Evolutionary conservation across 108 stramenopile species (phyloP).

Genomic region (Ochromonas danica): DNA sequence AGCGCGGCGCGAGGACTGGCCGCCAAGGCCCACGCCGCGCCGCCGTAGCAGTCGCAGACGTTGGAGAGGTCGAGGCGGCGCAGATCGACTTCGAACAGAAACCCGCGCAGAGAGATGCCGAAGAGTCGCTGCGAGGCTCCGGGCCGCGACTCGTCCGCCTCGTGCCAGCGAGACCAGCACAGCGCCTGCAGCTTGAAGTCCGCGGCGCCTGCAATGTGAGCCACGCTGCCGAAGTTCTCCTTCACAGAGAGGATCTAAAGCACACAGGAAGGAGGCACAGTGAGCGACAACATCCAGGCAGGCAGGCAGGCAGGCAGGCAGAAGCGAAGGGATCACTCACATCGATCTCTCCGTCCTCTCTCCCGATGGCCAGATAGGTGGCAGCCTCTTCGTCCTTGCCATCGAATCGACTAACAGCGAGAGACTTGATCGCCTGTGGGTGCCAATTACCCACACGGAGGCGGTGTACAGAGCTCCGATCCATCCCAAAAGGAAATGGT

Average conservation of each 20-base stretch:
- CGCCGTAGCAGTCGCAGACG: constrained; percentile 51
- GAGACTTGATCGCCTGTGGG: constrained; percentile 1
- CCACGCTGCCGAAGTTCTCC: not conserved
- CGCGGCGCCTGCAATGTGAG: not conserved
- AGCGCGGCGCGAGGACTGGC: constrained; percentile 29
- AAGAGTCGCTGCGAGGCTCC: not conserved
- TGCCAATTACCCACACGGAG: constrained; percentile 5
- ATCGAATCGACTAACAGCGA: not conserved
- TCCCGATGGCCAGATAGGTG: constrained; percentile 12
- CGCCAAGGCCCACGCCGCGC: constrained; percentile 48
- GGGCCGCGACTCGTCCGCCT: not conserved
- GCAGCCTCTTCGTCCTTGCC: not conserved
- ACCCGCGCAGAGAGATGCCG: constrained; percentile 26
- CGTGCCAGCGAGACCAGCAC: not conserved
- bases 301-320: too few species aligned
- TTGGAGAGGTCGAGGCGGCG: not conserved
- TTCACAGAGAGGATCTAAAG: not conserved
- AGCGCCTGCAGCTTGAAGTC: constrained; percentile 19
- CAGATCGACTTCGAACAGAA: constrained; percentile 31
- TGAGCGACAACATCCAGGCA: not conserved
- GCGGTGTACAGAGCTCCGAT: not conserved
- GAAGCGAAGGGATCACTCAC: not conserved
- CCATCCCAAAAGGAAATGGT: too few species aligned
- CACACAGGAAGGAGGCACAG: not conserved
- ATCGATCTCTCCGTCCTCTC: constrained; percentile 30